These are phyloP conservation scores for Phytopythium ostracodes DNA, from an alignment of 352 stramenopile species.

Conservation along the genomic window DNA sequence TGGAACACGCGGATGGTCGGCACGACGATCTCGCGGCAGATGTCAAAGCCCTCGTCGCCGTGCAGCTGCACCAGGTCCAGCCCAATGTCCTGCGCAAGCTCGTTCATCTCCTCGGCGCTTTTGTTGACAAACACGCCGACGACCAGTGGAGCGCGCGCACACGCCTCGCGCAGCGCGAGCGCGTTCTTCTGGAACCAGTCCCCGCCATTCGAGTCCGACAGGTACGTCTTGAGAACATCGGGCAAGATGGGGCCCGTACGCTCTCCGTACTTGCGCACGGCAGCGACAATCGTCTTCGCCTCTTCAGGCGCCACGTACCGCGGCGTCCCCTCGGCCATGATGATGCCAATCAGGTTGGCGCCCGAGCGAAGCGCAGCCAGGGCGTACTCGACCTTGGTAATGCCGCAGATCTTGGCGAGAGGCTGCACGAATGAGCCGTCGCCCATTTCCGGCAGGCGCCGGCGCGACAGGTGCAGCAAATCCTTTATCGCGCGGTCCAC, in stretches of 20 bases:
- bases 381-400: conserved; percentile 93
- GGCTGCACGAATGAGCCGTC: conserved; percentile 30
- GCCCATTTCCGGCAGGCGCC: conserved; percentile 24
- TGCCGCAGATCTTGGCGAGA: conserved; percentile 93
- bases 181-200: conserved; percentile 86
- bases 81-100: conserved; percentile 84
- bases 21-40: conserved; percentile 78
- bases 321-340: conserved; percentile 94
- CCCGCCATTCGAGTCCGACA: conserved; percentile 20
- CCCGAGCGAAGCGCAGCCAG: conserved; percentile 87
- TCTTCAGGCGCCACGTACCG: conserved; percentile 79
- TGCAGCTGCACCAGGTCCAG: conserved; percentile 98
- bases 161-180: conserved; percentile 56
- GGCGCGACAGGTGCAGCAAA: conserved; percentile 38
- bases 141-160: conserved; percentile 81
- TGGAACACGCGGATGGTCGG: conserved; percentile 93
- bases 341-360: conserved; percentile 96
- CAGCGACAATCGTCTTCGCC: conserved; percentile 88
- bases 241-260: conserved; percentile 61
- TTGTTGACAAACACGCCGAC: conserved; percentile 98
- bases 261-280: conserved; percentile 94
- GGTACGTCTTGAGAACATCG: conserved; percentile 30
- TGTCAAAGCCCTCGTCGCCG: conserved; percentile 92
- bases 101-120: conserved; percentile 88
- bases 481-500: conserved; percentile 81